Percentiles rank a stretch among this genome's conserved stretches.
Evolutionary conservation across 495 filamentous ascomycete species (phyloP).

Genomic region (Ramalina intermedia): DNA sequence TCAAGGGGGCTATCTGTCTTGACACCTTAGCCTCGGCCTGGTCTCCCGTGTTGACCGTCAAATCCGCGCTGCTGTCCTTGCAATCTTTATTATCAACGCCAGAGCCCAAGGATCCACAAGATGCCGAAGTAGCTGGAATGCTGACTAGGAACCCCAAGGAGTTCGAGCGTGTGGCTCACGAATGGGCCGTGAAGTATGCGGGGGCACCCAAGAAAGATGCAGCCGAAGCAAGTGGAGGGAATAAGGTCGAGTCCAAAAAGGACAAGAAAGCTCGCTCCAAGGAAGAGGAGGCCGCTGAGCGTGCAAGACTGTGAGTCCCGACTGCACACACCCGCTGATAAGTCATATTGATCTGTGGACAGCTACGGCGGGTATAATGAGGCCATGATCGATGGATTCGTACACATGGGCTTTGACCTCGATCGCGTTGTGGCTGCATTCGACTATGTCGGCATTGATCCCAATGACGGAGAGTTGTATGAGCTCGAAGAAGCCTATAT

Average conservation of each 20-base stretch:
- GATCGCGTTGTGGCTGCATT: conserved; percentile 77
- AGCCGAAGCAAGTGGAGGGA: conserved; percentile 35
- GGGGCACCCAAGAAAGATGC: conserved; percentile 49
- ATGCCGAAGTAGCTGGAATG: conserved; percentile 91
- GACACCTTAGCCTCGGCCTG: conserved; percentile 82
- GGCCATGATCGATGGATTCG: conserved; percentile 74
- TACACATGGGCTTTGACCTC: conserved; percentile 89
- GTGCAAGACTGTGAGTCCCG: conserved; percentile 28
- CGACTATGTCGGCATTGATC: conserved; percentile 65
- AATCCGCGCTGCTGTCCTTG: conserved; percentile 81
- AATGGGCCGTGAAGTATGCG: conserved; percentile 81
- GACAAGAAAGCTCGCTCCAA: conserved; percentile 32
- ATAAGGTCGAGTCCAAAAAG: conserved; percentile 33
- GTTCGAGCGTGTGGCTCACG: conserved; percentile 70
- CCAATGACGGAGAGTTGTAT: conserved; percentile 62
- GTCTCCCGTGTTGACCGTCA: conserved; percentile 93
- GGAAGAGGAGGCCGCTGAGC: conserved; percentile 27
- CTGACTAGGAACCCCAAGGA: conserved; percentile 61
- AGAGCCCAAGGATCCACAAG: conserved; percentile 93
- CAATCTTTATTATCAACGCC: conserved; percentile 87
- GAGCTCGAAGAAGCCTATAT: conserved; percentile 74
- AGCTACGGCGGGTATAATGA: conserved; percentile 88
- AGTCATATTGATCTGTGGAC: conserved; percentile 20
- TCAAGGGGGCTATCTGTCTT: conserved; percentile 88
- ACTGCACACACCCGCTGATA: conserved; percentile 1